Conservation (phyloP, 768 basidiomycete species). For the Pulveroboletus sp. region DNA sequence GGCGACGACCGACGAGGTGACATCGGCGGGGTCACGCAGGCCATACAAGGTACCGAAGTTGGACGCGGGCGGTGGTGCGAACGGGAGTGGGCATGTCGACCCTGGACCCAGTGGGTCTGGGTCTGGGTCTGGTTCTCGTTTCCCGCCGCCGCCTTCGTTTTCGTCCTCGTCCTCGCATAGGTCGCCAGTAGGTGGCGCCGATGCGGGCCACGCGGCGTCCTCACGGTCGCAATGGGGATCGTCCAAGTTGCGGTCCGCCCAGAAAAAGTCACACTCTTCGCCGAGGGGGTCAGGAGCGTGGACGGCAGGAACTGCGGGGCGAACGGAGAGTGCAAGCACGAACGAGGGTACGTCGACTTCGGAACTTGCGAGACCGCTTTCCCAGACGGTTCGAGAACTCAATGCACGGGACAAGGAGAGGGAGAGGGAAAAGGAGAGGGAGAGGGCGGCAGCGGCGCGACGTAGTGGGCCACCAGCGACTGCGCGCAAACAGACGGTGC, state of each 20-base stretch:
- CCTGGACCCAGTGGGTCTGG: too few relatives aligned
- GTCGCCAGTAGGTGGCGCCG: not conserved
- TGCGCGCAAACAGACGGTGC: slow-evolving; percentile 14
- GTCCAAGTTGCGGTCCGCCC: not conserved
- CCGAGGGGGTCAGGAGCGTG: too few relatives aligned
- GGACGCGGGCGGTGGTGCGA: slow-evolving; percentile 1
- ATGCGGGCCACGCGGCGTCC: not conserved
- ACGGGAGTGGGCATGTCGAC: not conserved
- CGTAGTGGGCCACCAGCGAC: not conserved
- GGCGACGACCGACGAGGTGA: slow-evolving; percentile 11
- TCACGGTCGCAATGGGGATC: slow-evolving; percentile 12
- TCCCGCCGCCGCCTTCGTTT: not conserved
- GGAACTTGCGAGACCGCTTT: slow-evolving; percentile 13
- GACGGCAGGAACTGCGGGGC: not conserved
- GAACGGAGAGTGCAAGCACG: not conserved
- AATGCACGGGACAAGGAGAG: slow-evolving; percentile 6
- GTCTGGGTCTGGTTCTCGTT: not conserved
- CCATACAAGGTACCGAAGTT: slow-evolving; percentile 22
- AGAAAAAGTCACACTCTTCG: not conserved
- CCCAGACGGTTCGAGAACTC: slow-evolving; percentile 13
- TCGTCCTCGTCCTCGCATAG: not conserved
- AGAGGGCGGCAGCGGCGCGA: not conserved
- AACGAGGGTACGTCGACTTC: slow-evolving; percentile 13
- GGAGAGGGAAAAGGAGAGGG: not conserved
- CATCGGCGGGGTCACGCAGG: slow-evolving; percentile 1